A percentile compares a stretch with the other conserved stretches of the same genome.
These are phyloP conservation scores for Boletus tomentosulus DNA, from an alignment of 768 basidiomycete genomes.

Conservation along the genomic window DNA sequence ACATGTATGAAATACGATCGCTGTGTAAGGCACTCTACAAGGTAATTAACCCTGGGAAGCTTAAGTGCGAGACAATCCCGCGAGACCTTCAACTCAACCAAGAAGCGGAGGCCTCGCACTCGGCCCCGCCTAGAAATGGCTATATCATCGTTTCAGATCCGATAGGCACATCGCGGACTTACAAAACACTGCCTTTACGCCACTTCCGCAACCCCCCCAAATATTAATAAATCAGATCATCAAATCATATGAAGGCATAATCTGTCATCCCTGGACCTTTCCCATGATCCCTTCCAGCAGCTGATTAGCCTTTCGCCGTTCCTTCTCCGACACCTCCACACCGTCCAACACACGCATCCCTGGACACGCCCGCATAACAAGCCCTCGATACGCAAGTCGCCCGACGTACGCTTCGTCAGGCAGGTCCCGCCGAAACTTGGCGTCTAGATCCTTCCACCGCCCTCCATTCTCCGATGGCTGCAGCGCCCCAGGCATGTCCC, in stretches of 20 bases:
- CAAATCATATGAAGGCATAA: slow-evolving; percentile 31
- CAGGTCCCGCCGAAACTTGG: slow-evolving; percentile 82
- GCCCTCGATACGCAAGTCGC: slow-evolving; percentile 83
- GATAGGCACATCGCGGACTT: neutral
- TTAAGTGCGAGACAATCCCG: slow-evolving; percentile 29
- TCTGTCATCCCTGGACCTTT: slow-evolving; percentile 33
- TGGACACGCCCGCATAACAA: slow-evolving; percentile 74
- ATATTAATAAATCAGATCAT: slow-evolving; percentile 9
- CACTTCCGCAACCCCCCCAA: slow-evolving; percentile 21
- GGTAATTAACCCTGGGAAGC: slow-evolving; percentile 33
- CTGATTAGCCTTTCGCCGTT: slow-evolving; percentile 75
- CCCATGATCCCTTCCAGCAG: slow-evolving; percentile 56
- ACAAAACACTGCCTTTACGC: neutral
- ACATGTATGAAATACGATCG: slow-evolving; percentile 30
- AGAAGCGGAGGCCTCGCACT: slow-evolving; percentile 15
- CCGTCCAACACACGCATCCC: slow-evolving; percentile 79
- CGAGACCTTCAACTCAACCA: slow-evolving; percentile 24
- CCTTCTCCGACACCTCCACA: slow-evolving; percentile 75
- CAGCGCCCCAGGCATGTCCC: slow-evolving; percentile 61
- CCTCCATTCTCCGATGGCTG: slow-evolving; percentile 49
- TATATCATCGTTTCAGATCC: neutral
- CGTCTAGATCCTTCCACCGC: slow-evolving; percentile 53
- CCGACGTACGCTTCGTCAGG: slow-evolving; percentile 87
- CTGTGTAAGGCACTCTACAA: slow-evolving; percentile 32
- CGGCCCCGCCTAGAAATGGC: slow-evolving; percentile 11